A percentile compares a stretch with the other conserved stretches of the same genome.
These are phyloP conservation scores for Dorcoceras hygrometricum DNA, from an alignment of 257 asterid genomes.

Conservation along the genomic window DNA sequence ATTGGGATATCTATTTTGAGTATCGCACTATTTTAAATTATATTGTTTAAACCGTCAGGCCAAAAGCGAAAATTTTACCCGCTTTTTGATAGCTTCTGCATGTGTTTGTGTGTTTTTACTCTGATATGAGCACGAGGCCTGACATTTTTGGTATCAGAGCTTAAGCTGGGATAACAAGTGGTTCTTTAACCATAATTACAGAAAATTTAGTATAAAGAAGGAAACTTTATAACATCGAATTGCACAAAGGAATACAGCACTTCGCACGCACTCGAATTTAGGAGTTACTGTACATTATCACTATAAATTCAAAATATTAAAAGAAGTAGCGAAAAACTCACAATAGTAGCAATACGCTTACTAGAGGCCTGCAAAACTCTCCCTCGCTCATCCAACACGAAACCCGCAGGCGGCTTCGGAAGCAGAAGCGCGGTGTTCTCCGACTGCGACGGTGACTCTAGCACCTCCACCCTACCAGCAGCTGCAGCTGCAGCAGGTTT, in stretches of 20 bases:
- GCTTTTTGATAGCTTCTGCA: no score
- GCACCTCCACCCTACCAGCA: slow-evolving; percentile 34
- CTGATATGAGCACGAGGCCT: no score
- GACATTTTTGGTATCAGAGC: no score
- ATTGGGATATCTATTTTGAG: no score
- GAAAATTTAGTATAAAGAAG: not conserved
- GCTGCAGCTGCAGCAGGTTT: slow-evolving; percentile 33
- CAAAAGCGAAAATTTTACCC: no score
- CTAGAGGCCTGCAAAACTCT: slow-evolving; percentile 77
- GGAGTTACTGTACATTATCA: not conserved
- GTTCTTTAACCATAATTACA: not conserved
- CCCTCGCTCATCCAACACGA: slow-evolving; percentile 80
- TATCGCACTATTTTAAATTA: no score
- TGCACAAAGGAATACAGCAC: not conserved
- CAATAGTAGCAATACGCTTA: slow-evolving; percentile 78
- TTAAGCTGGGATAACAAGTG: no score
- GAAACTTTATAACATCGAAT: not conserved
- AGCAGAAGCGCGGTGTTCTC: slow-evolving; percentile 55
- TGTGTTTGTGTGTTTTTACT: no score
- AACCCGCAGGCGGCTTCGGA: slow-evolving; percentile 97
- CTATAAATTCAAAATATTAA: not conserved
- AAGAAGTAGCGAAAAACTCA: slow-evolving; percentile 33
- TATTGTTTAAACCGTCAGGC: no score
- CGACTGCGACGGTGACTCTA: slow-evolving; percentile 37
- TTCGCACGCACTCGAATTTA: not conserved